A percentile compares a stretch with the other conserved stretches of the same genome.
Evolutionary conservation across 768 basidiomycete species (phyloP).

Genomic region (Dioszegia aurantiaca): DNA sequence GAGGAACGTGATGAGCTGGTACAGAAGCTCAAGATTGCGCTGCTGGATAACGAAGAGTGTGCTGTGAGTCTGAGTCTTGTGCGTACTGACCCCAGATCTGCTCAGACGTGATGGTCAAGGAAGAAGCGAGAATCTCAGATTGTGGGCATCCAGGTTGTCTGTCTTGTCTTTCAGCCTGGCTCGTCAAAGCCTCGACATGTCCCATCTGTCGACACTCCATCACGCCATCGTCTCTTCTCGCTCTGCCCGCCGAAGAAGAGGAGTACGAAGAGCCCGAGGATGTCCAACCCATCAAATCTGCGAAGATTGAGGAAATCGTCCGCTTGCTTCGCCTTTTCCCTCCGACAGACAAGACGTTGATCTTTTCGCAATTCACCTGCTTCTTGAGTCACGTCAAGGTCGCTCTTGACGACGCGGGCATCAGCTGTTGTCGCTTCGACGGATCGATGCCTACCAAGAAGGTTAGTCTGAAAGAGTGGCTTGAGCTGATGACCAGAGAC

Average conservation of each 20-base stretch:
- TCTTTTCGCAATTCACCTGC: conserved; percentile 85
- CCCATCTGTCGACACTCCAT: conserved; percentile 40
- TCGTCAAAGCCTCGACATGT: conserved; percentile 26
- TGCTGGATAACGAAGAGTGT: conserved; percentile 40
- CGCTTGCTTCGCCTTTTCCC: conserved; percentile 70
- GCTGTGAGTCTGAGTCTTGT: conserved; percentile 22
- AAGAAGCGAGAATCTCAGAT: conserved; percentile 37
- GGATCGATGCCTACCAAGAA: conserved; percentile 76
- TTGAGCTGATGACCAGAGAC: conserved; percentile 54
- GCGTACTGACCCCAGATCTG: conserved; percentile 20
- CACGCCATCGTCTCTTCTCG: conserved; percentile 25
- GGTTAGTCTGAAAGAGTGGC: conserved; percentile 20
- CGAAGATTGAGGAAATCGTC: conserved; percentile 79
- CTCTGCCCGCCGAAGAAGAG: conserved; percentile 23
- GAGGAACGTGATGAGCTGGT: conserved; percentile 30
- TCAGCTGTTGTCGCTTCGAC: conserved; percentile 76
- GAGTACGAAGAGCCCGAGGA: conserved; percentile 25
- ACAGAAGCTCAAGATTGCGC: conserved; percentile 27
- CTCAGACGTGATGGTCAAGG: conserved; percentile 20
- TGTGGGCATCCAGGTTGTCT: conserved; percentile 43
- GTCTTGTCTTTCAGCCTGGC: conserved; percentile 28
- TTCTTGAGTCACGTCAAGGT: conserved; percentile 80
- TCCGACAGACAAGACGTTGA: conserved; percentile 70
- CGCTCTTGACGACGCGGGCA: conserved; percentile 64
- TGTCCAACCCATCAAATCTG: conserved; percentile 56